Base-by-base conservation (phyloP, 352 stramenopile genomes). In the Phytophthora kernoviae region DNA sequence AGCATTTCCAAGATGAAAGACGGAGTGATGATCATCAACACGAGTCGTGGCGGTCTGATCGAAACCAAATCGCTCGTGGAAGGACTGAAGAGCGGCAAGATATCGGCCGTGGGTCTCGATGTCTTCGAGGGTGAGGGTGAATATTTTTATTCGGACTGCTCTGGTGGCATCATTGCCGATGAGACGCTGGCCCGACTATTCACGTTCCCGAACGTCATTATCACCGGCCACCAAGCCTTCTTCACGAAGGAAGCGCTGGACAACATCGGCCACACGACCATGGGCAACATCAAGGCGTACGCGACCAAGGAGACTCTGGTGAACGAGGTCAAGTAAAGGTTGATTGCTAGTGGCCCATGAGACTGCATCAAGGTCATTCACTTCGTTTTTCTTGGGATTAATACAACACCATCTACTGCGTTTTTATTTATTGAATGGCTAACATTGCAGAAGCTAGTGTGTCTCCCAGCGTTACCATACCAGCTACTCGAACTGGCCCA, bases 1-100 rank as follows among this genome's bases (percentile, higher is more conserved):
- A 81, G 79, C 26, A 75, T 97, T 27, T 59, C 63, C 30, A 77
- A 88, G 67, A 89, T 97, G 63, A 96, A 96, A 71, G 60, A 87
- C 17, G 68, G 79, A 24, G 83, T 94, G 3, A 78, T 92, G 52
- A 68, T 97, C 39, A 94, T 97, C 71, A 97, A 96, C 68, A 93
- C 85, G 12, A 86, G 76, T 21, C 84, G 88, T 41, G 87, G 90
- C 44, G 85, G 76, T 20, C 65, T 96, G 15, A 79, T 96, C 41
- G 81, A 94, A 61, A 94, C 84, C 21, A 66, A 64, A 4, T 77
- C 81, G 5, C 61, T 97, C 1, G 71, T 96, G 17, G 60, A 80
- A 43, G 84, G 77, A 18, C 73, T 97, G 45, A 79, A 92, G 60
- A 69, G 70, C 20, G 75, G 79, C 37, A 81, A 90, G 41, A 92